Conservation (phyloP, 345 rosid genomes). For the Gossypium anomalum region DNA sequence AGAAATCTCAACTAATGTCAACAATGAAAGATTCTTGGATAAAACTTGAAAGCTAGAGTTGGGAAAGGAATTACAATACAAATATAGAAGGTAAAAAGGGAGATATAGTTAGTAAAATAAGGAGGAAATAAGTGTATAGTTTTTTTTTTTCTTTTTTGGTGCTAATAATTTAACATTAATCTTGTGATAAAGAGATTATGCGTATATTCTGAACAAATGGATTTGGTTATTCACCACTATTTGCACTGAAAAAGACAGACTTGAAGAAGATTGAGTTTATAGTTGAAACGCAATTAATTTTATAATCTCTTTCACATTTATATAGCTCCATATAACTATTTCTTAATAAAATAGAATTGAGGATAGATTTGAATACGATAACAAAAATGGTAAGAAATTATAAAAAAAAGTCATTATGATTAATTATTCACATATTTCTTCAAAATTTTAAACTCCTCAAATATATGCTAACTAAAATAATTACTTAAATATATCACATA, state of each 20-base stretch:
- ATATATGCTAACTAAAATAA: too few species aligned
- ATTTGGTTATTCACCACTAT: neutral
- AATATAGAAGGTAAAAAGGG: neutral
- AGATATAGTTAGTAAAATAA: neutral
- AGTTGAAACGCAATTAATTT: neutral
- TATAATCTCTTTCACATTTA: neutral
- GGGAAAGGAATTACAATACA: neutral
- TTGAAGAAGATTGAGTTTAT: neutral
- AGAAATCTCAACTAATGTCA: neutral
- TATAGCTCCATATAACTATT: too few species aligned
- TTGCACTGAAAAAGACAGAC: neutral
- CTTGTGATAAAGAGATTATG: neutral
- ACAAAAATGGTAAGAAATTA: too few species aligned
- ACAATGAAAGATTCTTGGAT: neutral
- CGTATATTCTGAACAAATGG: neutral
- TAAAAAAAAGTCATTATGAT: too few species aligned
- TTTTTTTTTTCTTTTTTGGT: too few species aligned
- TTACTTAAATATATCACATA: too few species aligned
- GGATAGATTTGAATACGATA: too few species aligned
- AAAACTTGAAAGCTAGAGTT: neutral
- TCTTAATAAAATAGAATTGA: too few species aligned
- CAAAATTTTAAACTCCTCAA: too few species aligned
- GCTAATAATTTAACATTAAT: neutral
- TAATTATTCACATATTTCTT: too few species aligned
- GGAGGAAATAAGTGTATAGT: neutral